Evolutionary conservation across 352 stramenopile genomes (phyloP), one percentile per base, ranked within the genome.

Genomic region (Globisporangium takayamanum): DNA sequence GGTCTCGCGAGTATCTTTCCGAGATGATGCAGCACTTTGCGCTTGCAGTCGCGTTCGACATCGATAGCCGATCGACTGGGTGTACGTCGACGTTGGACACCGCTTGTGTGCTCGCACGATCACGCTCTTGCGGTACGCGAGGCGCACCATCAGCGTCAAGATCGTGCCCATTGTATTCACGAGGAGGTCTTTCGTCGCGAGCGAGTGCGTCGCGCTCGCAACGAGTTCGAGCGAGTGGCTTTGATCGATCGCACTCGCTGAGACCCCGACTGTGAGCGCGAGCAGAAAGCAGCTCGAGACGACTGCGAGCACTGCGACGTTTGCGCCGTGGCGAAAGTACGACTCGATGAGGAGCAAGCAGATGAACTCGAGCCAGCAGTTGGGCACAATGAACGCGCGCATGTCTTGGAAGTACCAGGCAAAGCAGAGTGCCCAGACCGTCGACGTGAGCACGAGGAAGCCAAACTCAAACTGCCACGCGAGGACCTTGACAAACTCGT

Each of bases 121-220:
- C 44, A 20, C 25, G 20, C 16, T 6, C 30, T 62, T 65, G 44
- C 52, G 25, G 46, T 56, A 65, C 33, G 20, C 59, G 20, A 62
- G n/a, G 4, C 53, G 53, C 3, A 45, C 30, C 25, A 65, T 49
- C 3, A 65, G 36, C 10, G 36, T 49, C 16, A 65, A 36, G 53
- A 61, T 55, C 45, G 59, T 65, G 20, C 25, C 30, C 53, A 56
- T 62, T 2, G 52, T 45, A 53, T 61, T 61, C 4, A 56, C 26
- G 6, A 65, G 26, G 4, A 65, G 14, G 36, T 65, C 59, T 33
- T 49, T 54, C 7, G 36, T 44, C 10, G 53, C 55, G n/a, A 65
- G 39, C 12, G 52, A 48, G 22, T 55, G 59, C 0, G 6, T 22
- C 3, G 26, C 36, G 14, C 33, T 33, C 14, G 33, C 33, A 8